A percentile compares a stretch with the other conserved stretches of the same genome.
Evolutionary conservation across 345 rosid genomes (phyloP).

Genomic region (Salix arbutifolia): DNA sequence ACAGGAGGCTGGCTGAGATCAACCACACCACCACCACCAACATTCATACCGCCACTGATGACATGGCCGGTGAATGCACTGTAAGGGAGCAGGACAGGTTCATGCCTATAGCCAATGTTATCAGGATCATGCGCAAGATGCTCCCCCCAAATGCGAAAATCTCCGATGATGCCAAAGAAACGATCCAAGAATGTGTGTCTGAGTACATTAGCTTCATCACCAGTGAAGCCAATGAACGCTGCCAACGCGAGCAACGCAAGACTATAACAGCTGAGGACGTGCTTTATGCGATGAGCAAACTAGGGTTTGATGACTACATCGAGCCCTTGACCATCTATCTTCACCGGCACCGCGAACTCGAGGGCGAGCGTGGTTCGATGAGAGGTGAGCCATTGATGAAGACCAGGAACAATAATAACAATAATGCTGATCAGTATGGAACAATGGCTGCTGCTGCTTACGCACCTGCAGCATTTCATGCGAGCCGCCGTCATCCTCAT

Average conservation of each 20-base stretch:
- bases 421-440: constrained; percentile 29
- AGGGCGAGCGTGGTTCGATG: constrained; percentile 41
- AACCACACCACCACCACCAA: constrained; percentile 14
- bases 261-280: constrained; percentile 36
- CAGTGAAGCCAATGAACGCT: constrained; percentile 34
- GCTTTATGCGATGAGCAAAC: constrained; percentile 34
- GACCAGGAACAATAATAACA: constrained; percentile 22
- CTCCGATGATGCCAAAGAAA: constrained; percentile 35
- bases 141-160: constrained; percentile 32
- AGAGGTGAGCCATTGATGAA: constrained; percentile 55
- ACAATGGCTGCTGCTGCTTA: constrained; percentile 31
- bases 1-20: constrained; percentile 32
- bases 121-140: constrained; percentile 33
- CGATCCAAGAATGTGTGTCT: constrained; percentile 34
- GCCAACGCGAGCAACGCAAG: constrained; percentile 39
- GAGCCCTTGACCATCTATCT: constrained; percentile 33
- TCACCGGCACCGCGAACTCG: constrained; percentile 28
- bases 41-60: constrained; percentile 13
- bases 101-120: constrained; percentile 36
- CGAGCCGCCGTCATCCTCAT: constrained; percentile 27
- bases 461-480: constrained; percentile 33
- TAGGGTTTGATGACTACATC: constrained; percentile 34
- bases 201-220: constrained; percentile 38
- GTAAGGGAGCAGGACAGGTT: constrained; percentile 35
- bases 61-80: constrained; percentile 34